Conservation (phyloP, 768 basidiomycete species). For the Pholiota molesta region DNA sequence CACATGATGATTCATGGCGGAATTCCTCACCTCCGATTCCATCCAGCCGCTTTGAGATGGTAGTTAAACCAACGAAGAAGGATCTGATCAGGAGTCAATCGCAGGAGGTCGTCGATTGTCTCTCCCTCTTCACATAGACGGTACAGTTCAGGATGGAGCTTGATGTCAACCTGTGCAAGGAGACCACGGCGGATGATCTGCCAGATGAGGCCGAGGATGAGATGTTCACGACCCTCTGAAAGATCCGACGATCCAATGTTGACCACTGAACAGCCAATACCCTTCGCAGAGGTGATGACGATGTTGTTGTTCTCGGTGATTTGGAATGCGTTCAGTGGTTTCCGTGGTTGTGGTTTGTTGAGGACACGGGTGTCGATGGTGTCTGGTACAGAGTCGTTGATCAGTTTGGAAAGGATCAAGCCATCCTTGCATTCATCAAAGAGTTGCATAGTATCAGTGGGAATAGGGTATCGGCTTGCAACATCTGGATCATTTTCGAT, state of each 20-base stretch:
- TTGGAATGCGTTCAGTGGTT: conserved; percentile 95
- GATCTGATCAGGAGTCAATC: conserved; percentile 96
- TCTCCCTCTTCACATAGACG: conserved; percentile 96
- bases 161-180: conserved; percentile 95
- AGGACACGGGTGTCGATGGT: conserved; percentile 98
- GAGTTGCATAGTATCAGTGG: conserved; percentile 96
- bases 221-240: conserved; percentile 91
- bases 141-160: conserved; percentile 96
- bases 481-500: conserved; percentile 91
- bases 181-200: conserved; percentile 95
- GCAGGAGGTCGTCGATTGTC: conserved; percentile 93
- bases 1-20: conserved; percentile 5
- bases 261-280: conserved; percentile 97
- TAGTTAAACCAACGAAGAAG: conserved; percentile 99
- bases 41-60: conserved; percentile 94
- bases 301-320: conserved; percentile 99
- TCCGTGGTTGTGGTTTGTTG: conserved; percentile 81
- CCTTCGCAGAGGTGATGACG: conserved; percentile 97
- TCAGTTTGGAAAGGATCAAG: conserved; percentile 94
- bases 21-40: conserved; percentile 70
- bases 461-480: conserved; percentile 82
- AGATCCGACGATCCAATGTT: conserved; percentile 96
- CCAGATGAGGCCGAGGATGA: conserved; percentile 98
- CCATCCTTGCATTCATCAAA: conserved; percentile 98
- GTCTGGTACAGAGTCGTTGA: conserved; percentile 99